Conservation (phyloP, 441 rosid genomes). For the Breynia disticha region DNA sequence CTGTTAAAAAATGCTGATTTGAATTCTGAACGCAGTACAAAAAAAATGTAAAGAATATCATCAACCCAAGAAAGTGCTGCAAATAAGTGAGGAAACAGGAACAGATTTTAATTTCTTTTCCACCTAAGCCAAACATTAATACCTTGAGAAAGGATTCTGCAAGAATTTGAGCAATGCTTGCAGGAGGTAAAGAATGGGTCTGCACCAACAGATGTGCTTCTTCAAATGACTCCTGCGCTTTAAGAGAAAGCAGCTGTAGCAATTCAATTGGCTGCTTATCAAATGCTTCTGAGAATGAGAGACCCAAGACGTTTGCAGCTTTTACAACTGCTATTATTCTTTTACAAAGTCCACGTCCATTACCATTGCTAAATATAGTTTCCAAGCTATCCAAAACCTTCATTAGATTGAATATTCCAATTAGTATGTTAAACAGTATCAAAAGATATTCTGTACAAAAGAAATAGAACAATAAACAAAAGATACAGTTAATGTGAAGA, state of each 20-base stretch:
- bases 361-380: conserved; percentile 59
- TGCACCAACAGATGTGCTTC: conserved; percentile 83
- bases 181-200: conserved; percentile 80
- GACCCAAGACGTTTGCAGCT: conserved; percentile 83
- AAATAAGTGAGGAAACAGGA: neutral
- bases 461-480: neutral
- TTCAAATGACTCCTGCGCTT: conserved; percentile 97
- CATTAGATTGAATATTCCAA: conserved; percentile 12
- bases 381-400: conserved; percentile 80
- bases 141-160: conserved; percentile 99
- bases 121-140: conserved; percentile 3
- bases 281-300: conserved; percentile 86
- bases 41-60: neutral
- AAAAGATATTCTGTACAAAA: conserved; percentile 7
- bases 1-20: no score
- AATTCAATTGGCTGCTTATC: conserved; percentile 81
- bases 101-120: neutral
- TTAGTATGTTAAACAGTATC: conserved; percentile 2
- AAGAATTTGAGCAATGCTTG: conserved; percentile 88
- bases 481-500: neutral
- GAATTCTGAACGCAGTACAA: neutral
- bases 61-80: neutral
- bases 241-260: conserved; percentile 91
- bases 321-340: conserved; percentile 79
- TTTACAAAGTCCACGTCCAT: conserved; percentile 82